Percentiles rank a stretch among this genome's conserved stretches.
Evolutionary conservation across 352 stramenopile species (phyloP).

Genomic region (Plasmopara muralis): DNA sequence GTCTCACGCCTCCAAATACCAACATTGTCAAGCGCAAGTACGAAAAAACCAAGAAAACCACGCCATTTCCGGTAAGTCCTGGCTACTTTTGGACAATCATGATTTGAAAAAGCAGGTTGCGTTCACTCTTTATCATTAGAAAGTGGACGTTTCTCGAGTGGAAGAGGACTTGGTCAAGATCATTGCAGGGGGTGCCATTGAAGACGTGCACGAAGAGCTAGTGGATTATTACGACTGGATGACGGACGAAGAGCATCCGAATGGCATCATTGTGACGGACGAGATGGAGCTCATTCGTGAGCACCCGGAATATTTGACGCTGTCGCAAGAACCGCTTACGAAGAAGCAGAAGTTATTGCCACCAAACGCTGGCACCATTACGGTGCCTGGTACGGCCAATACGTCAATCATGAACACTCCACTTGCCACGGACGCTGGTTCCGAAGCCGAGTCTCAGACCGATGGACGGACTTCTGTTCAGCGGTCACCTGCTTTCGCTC

Average conservation of each 20-base stretch:
- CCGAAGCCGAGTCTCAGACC: slow-evolving; percentile 52
- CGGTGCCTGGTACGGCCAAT: slow-evolving; percentile 24
- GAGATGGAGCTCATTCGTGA: slow-evolving; percentile 79
- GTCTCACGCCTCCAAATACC: slow-evolving; percentile 78
- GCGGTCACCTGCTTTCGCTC: slow-evolving; percentile 52
- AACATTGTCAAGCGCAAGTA: slow-evolving; percentile 86
- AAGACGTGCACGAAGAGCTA: slow-evolving; percentile 81
- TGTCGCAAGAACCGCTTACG: slow-evolving; percentile 39
- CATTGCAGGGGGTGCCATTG: slow-evolving; percentile 57
- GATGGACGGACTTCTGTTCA: slow-evolving; percentile 53
- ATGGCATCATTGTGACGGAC: slow-evolving; percentile 65
- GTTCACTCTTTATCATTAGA: slow-evolving; percentile 24
- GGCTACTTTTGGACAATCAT: neutral
- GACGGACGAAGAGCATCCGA: slow-evolving; percentile 64
- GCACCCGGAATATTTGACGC: slow-evolving; percentile 71
- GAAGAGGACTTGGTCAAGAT: slow-evolving; percentile 83
- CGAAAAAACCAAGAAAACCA: slow-evolving; percentile 81
- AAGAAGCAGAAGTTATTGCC: slow-evolving; percentile 37
- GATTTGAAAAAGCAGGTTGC: neutral
- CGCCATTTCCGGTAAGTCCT: slow-evolving; percentile 58
- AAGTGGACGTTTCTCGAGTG: slow-evolving; percentile 73
- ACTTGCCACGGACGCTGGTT: slow-evolving; percentile 58
- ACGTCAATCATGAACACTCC: slow-evolving; percentile 65
- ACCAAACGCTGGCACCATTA: slow-evolving; percentile 12
- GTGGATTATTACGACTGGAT: slow-evolving; percentile 87